Conservation (phyloP, 2,329 filamentous ascomycete species). For the Ceratocystis papillata region DNA sequence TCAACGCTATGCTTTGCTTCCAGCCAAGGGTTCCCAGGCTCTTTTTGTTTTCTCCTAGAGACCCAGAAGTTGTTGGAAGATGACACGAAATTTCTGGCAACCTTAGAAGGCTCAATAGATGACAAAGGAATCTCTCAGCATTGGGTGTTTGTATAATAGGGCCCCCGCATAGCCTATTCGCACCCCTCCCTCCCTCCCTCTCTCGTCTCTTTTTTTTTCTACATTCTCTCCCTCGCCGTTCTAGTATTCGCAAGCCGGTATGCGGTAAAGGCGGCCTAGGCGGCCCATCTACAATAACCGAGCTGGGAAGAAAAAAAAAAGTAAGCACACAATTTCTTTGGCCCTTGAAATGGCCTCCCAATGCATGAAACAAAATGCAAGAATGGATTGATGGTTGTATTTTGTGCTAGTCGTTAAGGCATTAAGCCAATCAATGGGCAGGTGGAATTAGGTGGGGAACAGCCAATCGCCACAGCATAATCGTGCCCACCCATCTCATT, state of each 20-base stretch:
- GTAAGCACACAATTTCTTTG: too few relatives aligned
- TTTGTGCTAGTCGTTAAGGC: background rate
- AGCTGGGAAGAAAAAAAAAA: too few relatives aligned
- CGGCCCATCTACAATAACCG: too few relatives aligned
- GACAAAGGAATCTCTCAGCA: background rate
- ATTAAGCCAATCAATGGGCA: conserved; percentile 1
- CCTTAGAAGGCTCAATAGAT: background rate
- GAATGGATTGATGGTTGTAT: background rate
- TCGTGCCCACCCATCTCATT: background rate
- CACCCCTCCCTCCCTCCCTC: background rate
- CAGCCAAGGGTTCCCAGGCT: background rate
- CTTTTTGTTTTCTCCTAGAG: background rate
- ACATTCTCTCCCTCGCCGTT: background rate
- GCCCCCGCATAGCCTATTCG: background rate
- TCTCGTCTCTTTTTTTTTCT: background rate
- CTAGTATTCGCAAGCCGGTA: background rate
- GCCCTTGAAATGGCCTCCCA: background rate
- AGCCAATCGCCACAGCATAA: background rate
- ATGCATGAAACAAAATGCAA: background rate
- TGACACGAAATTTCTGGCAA: too few relatives aligned
- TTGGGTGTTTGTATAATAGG: too few relatives aligned
- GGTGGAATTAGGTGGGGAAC: background rate
- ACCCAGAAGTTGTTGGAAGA: too few relatives aligned
- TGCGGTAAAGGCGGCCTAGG: background rate
- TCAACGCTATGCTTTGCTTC: background rate